phyloP scores from a whole-genome alignment of 768 basidiomycete species.

The Boletus sp. region DNA sequence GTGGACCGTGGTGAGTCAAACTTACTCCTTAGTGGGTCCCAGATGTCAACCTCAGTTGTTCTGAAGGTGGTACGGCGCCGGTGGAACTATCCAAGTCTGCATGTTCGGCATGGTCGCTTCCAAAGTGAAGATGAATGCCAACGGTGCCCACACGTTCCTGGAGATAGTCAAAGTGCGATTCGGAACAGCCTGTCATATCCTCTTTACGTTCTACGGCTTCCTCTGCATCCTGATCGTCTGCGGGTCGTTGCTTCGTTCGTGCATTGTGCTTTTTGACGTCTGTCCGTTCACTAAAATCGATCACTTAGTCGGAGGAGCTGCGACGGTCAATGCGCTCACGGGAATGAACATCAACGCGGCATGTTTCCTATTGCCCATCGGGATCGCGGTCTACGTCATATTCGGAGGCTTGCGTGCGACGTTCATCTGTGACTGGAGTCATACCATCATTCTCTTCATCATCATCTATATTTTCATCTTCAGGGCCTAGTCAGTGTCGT shows the following conservation, averaged over 20 bases:
- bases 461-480: slow-evolving; percentile 38
- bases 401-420: slow-evolving; percentile 44
- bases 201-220: slow-evolving; percentile 54
- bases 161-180: slow-evolving; percentile 55
- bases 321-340: slow-evolving; percentile 45
- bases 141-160: slow-evolving; percentile 55
- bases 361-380: slow-evolving; percentile 45
- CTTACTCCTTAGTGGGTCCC: not conserved
- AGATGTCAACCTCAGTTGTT: not conserved
- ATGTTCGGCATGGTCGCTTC: slow-evolving; percentile 54
- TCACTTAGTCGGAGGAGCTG: slow-evolving; percentile 42
- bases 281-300: not conserved
- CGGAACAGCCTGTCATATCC: slow-evolving; percentile 44
- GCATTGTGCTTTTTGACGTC: not conserved
- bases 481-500: slow-evolving; percentile 28
- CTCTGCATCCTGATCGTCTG: slow-evolving; percentile 51
- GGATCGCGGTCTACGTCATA: slow-evolving; percentile 43
- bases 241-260: slow-evolving; percentile 48
- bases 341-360: slow-evolving; percentile 46
- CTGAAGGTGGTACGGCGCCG: slow-evolving; percentile 49
- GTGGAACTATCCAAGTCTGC: slow-evolving; percentile 52
- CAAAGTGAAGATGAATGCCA: slow-evolving; percentile 60
- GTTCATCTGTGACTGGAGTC: slow-evolving; percentile 45
- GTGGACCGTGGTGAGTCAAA: slow-evolving; percentile 44
- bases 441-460: slow-evolving; percentile 45